phyloP scores from a whole-genome alignment of 1,284 basidiomycete species.

The Coniferiporia weirii region DNA sequence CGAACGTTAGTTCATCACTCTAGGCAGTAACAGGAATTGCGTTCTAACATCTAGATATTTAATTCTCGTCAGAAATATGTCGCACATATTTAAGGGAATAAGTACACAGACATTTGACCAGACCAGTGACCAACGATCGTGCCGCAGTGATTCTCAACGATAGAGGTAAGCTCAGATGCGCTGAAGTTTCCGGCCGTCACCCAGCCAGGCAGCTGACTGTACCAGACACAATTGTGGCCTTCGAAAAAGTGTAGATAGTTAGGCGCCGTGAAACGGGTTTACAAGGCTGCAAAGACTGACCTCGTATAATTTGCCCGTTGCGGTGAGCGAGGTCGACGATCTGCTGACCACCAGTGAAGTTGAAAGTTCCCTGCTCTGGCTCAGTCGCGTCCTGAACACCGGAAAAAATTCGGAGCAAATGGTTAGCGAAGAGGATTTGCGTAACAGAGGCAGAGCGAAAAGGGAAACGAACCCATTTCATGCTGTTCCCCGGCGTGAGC shows the following conservation, averaged over 20 bases:
- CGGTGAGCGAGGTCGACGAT: slow-evolving; percentile 26
- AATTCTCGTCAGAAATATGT: background rate
- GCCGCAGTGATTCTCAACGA: slow-evolving; percentile 21
- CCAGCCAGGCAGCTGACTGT: slow-evolving; percentile 25
- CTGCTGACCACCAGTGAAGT: slow-evolving; percentile 26
- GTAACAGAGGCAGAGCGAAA: background rate
- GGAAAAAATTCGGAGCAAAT: background rate
- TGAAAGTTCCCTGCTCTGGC: slow-evolving; percentile 24
- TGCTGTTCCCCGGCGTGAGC: slow-evolving; percentile 35
- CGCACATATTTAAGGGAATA: background rate
- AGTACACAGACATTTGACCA: slow-evolving; percentile 15
- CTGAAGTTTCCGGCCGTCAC: slow-evolving; percentile 21
- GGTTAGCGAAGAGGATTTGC: too few species aligned
- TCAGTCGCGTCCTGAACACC: slow-evolving; percentile 18
- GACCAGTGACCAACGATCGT: slow-evolving; percentile 20
- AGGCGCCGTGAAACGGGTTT: background rate
- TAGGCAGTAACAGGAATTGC: background rate
- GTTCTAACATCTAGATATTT: background rate
- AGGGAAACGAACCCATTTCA: slow-evolving; percentile 31
- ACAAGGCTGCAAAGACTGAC: background rate
- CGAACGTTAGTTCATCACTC: background rate
- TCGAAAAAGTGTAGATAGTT: background rate
- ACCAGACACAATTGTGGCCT: slow-evolving; percentile 23
- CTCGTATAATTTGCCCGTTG: slow-evolving; percentile 20
- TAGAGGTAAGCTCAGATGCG: slow-evolving; percentile 20